Evolutionary conservation across 805 yeast genomes (phyloP), one percentile per base, ranked within the genome.

Genomic region (Vanderwaltozyma yarrowii): DNA sequence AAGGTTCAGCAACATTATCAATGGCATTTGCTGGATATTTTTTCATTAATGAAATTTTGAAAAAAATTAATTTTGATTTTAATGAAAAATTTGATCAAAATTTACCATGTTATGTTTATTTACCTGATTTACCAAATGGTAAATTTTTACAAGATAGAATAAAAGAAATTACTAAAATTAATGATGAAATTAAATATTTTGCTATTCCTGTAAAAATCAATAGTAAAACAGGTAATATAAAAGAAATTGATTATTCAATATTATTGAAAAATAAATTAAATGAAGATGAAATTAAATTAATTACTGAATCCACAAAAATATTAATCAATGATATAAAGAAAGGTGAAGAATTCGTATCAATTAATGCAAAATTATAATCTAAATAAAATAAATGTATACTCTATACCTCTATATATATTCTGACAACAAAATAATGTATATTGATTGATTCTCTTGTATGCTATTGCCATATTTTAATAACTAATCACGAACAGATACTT

Each of bases 1-100:
- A 81, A 40, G 92, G 92, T 44, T 80, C 88, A 26, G 89, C 89
- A 39, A 82, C 92, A 33, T 67, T 82, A 54, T 81, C 89, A 24
- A 82, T 82, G 92, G 89, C 89, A 41, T 80, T 78, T 55, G 88
- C 89, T 33, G 89, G 88, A 54, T 82, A 78, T 58, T 74, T 77
- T 58, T 75, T 82, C 50, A 80, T 86, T 37, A 75, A 74, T 54
- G 68, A 80, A 36, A 74, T 82, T 41, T 67, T 82, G 60, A 66
- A 70, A 28, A 55, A 56, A 36, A 47, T 58, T 32, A 45, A 45
- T 24, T 37, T 40, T 19, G 51, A 46, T 29, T 35, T 41, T 17
- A 18, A 30, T 8, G 37, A 33, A 8, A 32, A 43, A 2, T 32
- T 48, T n/a, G 60, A 58, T 39, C 47, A 56, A 48, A 58, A 63